Base-by-base conservation (phyloP, 2,329 filamentous ascomycete genomes). In the Scleromitrula shiraiana region DNA sequence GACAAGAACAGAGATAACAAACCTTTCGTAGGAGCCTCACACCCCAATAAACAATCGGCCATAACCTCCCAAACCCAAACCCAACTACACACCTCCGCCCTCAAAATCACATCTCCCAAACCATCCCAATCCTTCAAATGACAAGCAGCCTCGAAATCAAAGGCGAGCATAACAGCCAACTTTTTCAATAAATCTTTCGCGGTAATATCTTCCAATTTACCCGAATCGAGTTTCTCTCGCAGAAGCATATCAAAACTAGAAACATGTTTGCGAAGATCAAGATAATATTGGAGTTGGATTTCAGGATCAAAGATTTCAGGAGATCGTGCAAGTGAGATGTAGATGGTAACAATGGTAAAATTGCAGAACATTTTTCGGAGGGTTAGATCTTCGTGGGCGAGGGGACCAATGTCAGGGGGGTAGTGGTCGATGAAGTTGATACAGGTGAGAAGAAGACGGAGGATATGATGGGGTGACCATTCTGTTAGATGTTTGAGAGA, bases 81-180 rank as follows among this genome's bases (percentile, higher is more conserved):
- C 42, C 70, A 70, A 15, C 65, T 63, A 48, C 72, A 78, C 0
- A 58, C 44, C 5, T 65, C 66, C 1, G 74, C 72, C 44, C 70
- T 73, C 46, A 73, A 60, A 19, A 93, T 74, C 7, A 88, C 76
- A 14, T 68, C 64, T 5, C 72, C 68, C 1, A 94, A 67, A 30
- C 77, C 73, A 36, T 85, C 76, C 83, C 83, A 93, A 17, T 75
- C 71, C 50, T 80, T 76, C 4, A 93, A 69, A 26, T 71, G 73
- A 32, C 85, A 68, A 0, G 83, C 79, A 2, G 80, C 83, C 67
- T 95, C 89, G 52, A 95, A 85, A 55, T 93, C 85, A 54, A 90
- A 86, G 0, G 84, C 78, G 7, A 88, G 69, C 15, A 95, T 66
- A 2, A 80, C 76, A 5, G 81, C 73, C 29, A 85, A 68, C 59